Evolutionary conservation across 441 rosid species (phyloP), one percentile per base, ranked within the genome.

Genomic region (Geranium incanum): DNA sequence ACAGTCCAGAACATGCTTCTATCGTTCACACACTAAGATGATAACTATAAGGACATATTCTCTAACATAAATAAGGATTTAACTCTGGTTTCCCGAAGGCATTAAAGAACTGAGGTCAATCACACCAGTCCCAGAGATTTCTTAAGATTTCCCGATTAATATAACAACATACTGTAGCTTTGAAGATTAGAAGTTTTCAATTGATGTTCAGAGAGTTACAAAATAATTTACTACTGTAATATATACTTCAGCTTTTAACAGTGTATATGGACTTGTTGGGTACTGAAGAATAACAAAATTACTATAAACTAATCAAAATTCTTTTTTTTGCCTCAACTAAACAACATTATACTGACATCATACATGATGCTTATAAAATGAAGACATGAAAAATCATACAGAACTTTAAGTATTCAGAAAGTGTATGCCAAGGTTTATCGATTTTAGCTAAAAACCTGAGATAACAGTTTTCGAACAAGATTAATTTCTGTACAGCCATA

Each of bases 221-320:
- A 2, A 62, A 62, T 62, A 23, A 23, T 11, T 60, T 21, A 9
- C 3, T 1, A 19, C 33, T 59, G 33, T 1, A 18, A 59, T 6
- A 59, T 19, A 59, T 59, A 55, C 62, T 55, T 55, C 62, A 55
- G 62, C 62, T 55, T 55, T n/a, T 59, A 59, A 18, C 12, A 19
- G 65, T 19, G 65, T 59, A 19, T 7, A 19, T 6, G 23, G 62
- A 0, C 23, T 55, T 55, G 21, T 55, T 55, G 23, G 62, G 23
- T 16, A 55, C 8, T 15, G 62, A 55, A 55, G 18, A 55, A 15
- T n/a, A 55, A 55, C 16, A 6, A 50, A 50, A 55, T 5, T 55
- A 55, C 21, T 59, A 18, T 59, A 19, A 55, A 16, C 33, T 59
- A 19, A 59, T 59, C 28, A 18, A 6, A 18, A 57, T 18, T 59